Conservation (phyloP, 768 basidiomycete genomes). For the Phlebiopsis gigantea region DNA sequence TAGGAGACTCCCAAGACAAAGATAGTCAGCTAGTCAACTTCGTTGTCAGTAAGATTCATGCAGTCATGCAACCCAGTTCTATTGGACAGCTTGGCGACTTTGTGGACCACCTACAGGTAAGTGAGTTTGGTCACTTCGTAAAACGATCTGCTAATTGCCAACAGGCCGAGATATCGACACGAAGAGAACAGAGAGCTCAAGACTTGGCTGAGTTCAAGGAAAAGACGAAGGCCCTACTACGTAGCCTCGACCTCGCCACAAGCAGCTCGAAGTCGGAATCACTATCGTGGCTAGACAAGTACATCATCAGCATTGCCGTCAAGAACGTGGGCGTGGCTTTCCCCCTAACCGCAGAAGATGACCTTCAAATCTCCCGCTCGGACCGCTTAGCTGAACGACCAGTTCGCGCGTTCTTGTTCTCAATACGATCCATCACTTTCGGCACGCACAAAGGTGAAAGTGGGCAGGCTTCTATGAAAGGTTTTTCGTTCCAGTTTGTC, state of each 20-base stretch:
- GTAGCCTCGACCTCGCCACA: slow-evolving; percentile 65
- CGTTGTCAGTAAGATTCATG: slow-evolving; percentile 72
- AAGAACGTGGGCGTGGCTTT: slow-evolving; percentile 85
- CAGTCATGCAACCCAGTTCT: slow-evolving; percentile 92
- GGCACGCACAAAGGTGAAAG: slow-evolving; percentile 69
- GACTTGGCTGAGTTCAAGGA: slow-evolving; percentile 83
- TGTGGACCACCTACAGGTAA: slow-evolving; percentile 77
- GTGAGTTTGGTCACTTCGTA: background rate
- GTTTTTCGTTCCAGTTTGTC: slow-evolving; percentile 84
- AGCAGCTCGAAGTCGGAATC: slow-evolving; percentile 32
- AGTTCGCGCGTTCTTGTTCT: slow-evolving; percentile 81
- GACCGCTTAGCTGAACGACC: slow-evolving; percentile 35
- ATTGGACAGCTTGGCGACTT: slow-evolving; percentile 89
- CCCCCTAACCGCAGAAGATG: slow-evolving; percentile 64
- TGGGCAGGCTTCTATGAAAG: slow-evolving; percentile 66
- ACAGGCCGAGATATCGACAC: slow-evolving; percentile 68
- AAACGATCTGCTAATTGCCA: slow-evolving; percentile 8
- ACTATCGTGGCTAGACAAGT: slow-evolving; percentile 50
- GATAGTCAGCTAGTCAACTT: slow-evolving; percentile 40
- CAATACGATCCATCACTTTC: slow-evolving; percentile 72
- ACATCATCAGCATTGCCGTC: slow-evolving; percentile 49
- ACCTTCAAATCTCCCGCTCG: slow-evolving; percentile 44
- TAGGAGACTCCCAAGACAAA: slow-evolving; percentile 5
- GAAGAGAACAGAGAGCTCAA: slow-evolving; percentile 67
- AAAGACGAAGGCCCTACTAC: slow-evolving; percentile 68